Conservation (phyloP, 2,329 filamentous ascomycete genomes). For the Fusarium guadeloupense region DNA sequence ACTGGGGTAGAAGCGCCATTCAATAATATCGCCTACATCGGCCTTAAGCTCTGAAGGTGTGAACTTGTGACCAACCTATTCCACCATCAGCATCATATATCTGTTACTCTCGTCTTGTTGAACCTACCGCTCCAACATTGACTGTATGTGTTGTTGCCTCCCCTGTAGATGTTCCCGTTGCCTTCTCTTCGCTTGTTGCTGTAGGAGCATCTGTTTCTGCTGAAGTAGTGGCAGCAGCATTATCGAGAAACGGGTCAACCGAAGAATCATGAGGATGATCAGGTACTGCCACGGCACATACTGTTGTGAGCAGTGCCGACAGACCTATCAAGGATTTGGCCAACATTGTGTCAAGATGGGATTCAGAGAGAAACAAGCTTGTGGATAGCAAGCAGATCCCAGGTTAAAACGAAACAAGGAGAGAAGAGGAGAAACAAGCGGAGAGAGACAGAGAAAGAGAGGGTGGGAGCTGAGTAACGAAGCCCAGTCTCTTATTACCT, state of each 20-base stretch:
- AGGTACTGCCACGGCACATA: conserved; percentile 29
- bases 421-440: conserved; percentile 7
- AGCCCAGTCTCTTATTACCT: conserved; percentile 18
- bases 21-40: conserved; percentile 59
- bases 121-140: conserved; percentile 41
- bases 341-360: conserved; percentile 29
- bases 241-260: background rate
- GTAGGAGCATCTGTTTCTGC: conserved; percentile 17
- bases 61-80: conserved; percentile 46
- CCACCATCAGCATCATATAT: conserved; percentile 1
- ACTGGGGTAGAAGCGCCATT: conserved; percentile 69
- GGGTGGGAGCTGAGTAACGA: conserved; percentile 37
- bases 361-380: conserved; percentile 15
- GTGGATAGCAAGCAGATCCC: conserved; percentile 16
- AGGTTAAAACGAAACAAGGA: conserved; percentile 2
- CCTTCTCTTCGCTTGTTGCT: conserved; percentile 23
- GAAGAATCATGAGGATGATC: background rate
- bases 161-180: conserved; percentile 28
- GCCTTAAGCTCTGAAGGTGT: conserved; percentile 45
- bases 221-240: background rate
- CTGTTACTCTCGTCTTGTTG: background rate
- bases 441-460: background rate
- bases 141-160: conserved; percentile 39
- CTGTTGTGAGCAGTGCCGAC: conserved; percentile 19
- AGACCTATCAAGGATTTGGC: conserved; percentile 29